These are phyloP conservation scores for Metrosideros polymorpha DNA, from an alignment of 441 rosid genomes.

Conservation along the genomic window DNA sequence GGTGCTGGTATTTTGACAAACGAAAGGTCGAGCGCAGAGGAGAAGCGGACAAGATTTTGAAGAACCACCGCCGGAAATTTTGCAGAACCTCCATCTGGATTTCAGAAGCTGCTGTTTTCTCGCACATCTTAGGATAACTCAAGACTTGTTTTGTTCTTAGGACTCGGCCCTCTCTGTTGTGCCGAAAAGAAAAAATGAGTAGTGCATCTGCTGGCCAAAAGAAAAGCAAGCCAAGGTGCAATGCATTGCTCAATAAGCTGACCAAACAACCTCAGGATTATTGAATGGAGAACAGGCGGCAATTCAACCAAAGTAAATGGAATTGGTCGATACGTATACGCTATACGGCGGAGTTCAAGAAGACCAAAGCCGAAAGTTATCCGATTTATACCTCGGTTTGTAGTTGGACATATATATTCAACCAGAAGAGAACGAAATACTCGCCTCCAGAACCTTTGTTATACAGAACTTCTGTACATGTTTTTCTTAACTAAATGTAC, in stretches of 20 bases:
- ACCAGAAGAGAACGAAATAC: not conserved
- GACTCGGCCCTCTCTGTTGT: not conserved
- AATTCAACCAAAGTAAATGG: not conserved
- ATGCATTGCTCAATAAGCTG: not conserved
- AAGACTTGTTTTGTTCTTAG: not conserved
- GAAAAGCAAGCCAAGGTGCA: not conserved
- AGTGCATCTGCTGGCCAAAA: not conserved
- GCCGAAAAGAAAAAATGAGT: not conserved
- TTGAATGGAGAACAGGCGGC: not conserved
- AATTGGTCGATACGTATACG: not conserved
- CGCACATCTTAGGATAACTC: not conserved
- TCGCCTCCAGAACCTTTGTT: not conserved
- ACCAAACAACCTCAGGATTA: not conserved
- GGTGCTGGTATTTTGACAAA: not conserved
- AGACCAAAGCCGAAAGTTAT: not conserved
- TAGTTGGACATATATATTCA: not conserved
- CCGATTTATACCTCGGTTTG: not conserved
- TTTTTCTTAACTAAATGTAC: not conserved
- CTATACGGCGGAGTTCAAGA: not conserved
- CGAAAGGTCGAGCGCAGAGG: not conserved
- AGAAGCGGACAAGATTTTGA: not conserved
- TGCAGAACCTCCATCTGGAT: not conserved
- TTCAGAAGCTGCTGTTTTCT: not conserved
- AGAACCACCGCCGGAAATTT: not conserved
- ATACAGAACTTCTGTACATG: not conserved